A percentile compares a stretch with the other conserved stretches of the same genome.
Conservation (phyloP, 768 basidiomycete species). For the Erythrobasidium yunnanense region DNA sequence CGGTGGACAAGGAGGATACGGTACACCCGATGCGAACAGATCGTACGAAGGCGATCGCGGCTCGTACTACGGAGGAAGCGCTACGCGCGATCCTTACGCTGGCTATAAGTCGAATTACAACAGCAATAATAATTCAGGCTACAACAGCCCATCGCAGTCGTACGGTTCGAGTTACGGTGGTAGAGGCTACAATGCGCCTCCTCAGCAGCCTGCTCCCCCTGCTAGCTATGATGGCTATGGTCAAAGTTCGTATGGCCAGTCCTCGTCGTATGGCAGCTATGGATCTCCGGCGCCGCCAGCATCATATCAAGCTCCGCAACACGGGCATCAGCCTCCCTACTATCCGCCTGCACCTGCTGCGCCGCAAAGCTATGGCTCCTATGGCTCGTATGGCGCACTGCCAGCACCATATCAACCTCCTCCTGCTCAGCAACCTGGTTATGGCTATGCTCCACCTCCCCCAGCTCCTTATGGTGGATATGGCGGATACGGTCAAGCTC, state of each 20-base stretch:
- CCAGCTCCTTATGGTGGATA: slow-evolving; percentile 7
- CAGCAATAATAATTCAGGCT: not conserved
- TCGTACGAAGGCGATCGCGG: not conserved
- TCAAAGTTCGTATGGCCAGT: not conserved
- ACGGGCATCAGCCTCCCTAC: not conserved
- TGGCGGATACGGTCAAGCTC: slow-evolving; percentile 16
- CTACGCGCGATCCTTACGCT: not conserved
- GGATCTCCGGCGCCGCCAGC: not conserved
- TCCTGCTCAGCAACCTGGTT: not conserved
- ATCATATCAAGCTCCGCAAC: not conserved
- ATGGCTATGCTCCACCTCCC: not conserved
- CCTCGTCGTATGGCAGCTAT: not conserved
- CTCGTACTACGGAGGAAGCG: not conserved
- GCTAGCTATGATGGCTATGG: slow-evolving; percentile 5
- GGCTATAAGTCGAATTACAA: not conserved
- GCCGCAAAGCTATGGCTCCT: slow-evolving; percentile 1
- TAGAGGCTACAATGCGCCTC: not conserved
- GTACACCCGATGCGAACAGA: not conserved
- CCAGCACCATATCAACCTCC: not conserved
- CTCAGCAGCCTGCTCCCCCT: not conserved
- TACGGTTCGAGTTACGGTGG: not conserved
- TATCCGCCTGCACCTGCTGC: not conserved
- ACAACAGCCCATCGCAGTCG: not conserved
- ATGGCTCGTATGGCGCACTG: slow-evolving; percentile 14
- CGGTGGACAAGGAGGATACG: not conserved